Evolutionary conservation across 352 stramenopile genomes (phyloP).

Genomic region (Globisporangium recalcitrans): DNA sequence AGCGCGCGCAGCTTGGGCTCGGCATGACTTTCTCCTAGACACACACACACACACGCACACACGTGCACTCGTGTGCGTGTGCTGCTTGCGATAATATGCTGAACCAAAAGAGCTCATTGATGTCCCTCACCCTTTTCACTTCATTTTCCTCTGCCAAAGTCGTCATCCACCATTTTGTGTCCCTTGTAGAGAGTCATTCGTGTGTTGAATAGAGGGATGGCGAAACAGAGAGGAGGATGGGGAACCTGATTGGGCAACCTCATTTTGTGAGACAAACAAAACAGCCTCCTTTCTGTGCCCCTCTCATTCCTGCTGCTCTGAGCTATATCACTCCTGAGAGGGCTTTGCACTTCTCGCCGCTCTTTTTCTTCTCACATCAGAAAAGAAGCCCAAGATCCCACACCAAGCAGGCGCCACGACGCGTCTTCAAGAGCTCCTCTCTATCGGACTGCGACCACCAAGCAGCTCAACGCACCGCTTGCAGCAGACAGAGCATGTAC

Average conservation of each 20-base stretch:
- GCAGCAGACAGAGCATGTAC: constrained; percentile 47
- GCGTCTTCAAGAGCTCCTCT: background rate
- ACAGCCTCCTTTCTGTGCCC: background rate
- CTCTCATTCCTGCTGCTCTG: background rate
- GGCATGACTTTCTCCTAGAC: constrained; percentile 83
- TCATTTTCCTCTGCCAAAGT: background rate
- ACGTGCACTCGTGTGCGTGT: no score
- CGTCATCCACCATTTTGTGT: background rate
- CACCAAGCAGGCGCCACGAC: background rate
- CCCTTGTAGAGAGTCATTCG: background rate
- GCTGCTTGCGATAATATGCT: background rate
- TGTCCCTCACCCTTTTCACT: background rate
- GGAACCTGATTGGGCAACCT: background rate
- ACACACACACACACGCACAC: no score
- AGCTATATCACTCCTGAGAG: background rate
- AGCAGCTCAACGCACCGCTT: background rate
- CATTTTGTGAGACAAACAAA: background rate
- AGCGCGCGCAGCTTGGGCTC: constrained; percentile 79
- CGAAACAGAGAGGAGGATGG: background rate
- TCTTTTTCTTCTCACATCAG: constrained; percentile 13
- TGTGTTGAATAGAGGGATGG: background rate
- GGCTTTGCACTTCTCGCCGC: background rate
- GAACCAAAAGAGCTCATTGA: background rate
- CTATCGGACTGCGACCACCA: background rate
- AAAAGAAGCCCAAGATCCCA: constrained; percentile 7